Conservation (phyloP, 2,329 filamentous ascomycete species). For the Canariomyces notabilis region DNA sequence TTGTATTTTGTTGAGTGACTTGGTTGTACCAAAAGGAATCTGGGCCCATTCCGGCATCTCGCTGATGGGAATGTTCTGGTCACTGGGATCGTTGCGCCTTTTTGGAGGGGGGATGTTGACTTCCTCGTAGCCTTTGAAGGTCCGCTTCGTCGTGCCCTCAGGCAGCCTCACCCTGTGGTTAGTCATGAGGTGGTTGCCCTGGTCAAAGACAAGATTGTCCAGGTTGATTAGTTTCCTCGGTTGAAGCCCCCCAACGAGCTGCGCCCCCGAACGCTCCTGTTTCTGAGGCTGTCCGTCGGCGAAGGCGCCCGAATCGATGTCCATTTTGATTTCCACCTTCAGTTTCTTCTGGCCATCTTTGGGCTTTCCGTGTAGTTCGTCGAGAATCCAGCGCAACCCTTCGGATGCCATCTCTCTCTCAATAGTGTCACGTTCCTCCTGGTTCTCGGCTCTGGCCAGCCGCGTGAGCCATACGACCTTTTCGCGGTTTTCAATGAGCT, state of each 20-base stretch:
- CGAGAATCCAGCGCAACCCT: slow-evolving; percentile 78
- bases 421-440: slow-evolving; percentile 67
- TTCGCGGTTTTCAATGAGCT: slow-evolving; percentile 85
- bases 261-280: slow-evolving; percentile 57
- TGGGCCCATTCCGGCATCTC: slow-evolving; percentile 92
- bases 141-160: slow-evolving; percentile 88
- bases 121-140: slow-evolving; percentile 97
- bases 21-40: slow-evolving; percentile 76
- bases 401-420: slow-evolving; percentile 90
- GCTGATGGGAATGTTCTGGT: slow-evolving; percentile 75
- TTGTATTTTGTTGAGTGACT: slow-evolving; percentile 90
- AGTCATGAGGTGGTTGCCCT: slow-evolving; percentile 99
- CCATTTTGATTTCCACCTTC: slow-evolving; percentile 90
- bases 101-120: slow-evolving; percentile 95
- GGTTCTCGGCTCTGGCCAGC: slow-evolving; percentile 75
- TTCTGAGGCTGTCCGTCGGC: slow-evolving; percentile 46
- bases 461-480: slow-evolving; percentile 94
- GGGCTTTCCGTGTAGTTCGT: slow-evolving; percentile 76
- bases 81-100: slow-evolving; percentile 73
- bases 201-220: slow-evolving; percentile 93
- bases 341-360: slow-evolving; percentile 54
- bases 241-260: slow-evolving; percentile 74
- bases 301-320: slow-evolving; percentile 70
- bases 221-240: slow-evolving; percentile 86
- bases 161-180: slow-evolving; percentile 92